phyloP scores from a whole-genome alignment of 306 rosid species.

The Cicer yamashitae region DNA sequence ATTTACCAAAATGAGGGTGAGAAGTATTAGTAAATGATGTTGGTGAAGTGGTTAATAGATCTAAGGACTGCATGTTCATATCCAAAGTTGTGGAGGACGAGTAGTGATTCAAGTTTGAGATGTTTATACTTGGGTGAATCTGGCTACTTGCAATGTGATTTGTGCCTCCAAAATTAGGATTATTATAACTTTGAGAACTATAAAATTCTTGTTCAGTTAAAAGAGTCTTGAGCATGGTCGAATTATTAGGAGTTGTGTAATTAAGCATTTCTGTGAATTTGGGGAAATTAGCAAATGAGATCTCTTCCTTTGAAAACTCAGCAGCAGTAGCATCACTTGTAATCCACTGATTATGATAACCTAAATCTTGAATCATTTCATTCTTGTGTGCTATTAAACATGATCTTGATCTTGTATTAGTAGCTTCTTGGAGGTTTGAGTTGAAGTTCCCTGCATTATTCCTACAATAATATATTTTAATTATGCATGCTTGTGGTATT shows the following conservation, averaged over 20 bases:
- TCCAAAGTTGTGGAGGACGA: slow-evolving; percentile 46
- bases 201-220: not conserved
- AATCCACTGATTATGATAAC: slow-evolving; percentile 52
- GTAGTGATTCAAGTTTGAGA: slow-evolving; percentile 59
- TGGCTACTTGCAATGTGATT: slow-evolving; percentile 51
- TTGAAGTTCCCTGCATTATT: slow-evolving; percentile 43
- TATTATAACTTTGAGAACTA: slow-evolving; percentile 3
- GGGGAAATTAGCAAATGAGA: slow-evolving; percentile 51
- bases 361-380: slow-evolving; percentile 56
- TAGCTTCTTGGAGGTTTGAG: slow-evolving; percentile 39
- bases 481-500: too few species aligned
- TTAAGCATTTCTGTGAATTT: slow-evolving; percentile 66
- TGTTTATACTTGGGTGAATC: slow-evolving; percentile 74
- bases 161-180: slow-evolving; percentile 8
- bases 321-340: slow-evolving; percentile 16
- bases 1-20: slow-evolving; percentile 42
- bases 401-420: slow-evolving; percentile 42
- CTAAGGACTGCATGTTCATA: slow-evolving; percentile 59
- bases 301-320: slow-evolving; percentile 50
- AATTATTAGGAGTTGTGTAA: slow-evolving; percentile 24
- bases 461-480: slow-evolving; percentile 17
- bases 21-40: slow-evolving; percentile 44
- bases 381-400: slow-evolving; percentile 30
- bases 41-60: slow-evolving; percentile 49
- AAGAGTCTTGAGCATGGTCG: slow-evolving; percentile 54